Percentiles rank a stretch among this genome's conserved stretches.
phyloP scores from a whole-genome alignment of 495 filamentous ascomycete species.

The Rostrohypoxylon terebratum region DNA sequence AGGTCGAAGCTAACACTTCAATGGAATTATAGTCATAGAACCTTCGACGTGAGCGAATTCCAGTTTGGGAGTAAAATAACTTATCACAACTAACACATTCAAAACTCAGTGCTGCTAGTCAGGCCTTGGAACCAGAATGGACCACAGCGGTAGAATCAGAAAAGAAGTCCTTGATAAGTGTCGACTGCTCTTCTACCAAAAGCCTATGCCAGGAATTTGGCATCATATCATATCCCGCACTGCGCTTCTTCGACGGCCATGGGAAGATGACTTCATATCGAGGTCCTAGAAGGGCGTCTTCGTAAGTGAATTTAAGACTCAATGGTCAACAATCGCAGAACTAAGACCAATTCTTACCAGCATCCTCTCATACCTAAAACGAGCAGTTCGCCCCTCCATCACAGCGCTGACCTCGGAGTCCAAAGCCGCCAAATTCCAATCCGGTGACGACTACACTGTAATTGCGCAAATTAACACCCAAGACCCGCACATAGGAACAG shows the following conservation, averaged over 20 bases:
- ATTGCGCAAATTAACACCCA: conserved; percentile 52
- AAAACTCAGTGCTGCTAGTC: conserved; percentile 49
- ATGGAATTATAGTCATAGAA: conserved; percentile 36
- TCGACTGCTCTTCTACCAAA: conserved; percentile 57
- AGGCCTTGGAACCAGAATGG: conserved; percentile 58
- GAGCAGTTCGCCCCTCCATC: conserved; percentile 52
- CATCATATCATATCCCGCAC: conserved; percentile 61
- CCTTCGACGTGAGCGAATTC: conserved; percentile 48
- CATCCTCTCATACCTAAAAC: conserved; percentile 56
- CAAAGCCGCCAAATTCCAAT: conserved; percentile 51
- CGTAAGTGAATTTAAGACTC: conserved; percentile 44
- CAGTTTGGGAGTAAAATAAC: background rate
- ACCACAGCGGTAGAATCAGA: conserved; percentile 44
- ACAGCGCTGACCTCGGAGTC: conserved; percentile 42
- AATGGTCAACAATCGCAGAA: background rate
- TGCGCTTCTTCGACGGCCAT: conserved; percentile 57
- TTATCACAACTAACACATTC: conserved; percentile 7
- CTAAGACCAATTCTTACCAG: conserved; percentile 39
- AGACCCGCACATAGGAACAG: conserved; percentile 37
- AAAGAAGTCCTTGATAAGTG: conserved; percentile 48
- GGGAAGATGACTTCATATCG: conserved; percentile 53
- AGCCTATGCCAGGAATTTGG: conserved; percentile 54
- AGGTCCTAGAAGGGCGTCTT: conserved; percentile 53
- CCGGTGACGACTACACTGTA: conserved; percentile 56
- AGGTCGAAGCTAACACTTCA: background rate